These are phyloP conservation scores for Paecilomyces sp. DNA, from an alignment of 2,329 filamentous ascomycete genomes.

Conservation along the genomic window DNA sequence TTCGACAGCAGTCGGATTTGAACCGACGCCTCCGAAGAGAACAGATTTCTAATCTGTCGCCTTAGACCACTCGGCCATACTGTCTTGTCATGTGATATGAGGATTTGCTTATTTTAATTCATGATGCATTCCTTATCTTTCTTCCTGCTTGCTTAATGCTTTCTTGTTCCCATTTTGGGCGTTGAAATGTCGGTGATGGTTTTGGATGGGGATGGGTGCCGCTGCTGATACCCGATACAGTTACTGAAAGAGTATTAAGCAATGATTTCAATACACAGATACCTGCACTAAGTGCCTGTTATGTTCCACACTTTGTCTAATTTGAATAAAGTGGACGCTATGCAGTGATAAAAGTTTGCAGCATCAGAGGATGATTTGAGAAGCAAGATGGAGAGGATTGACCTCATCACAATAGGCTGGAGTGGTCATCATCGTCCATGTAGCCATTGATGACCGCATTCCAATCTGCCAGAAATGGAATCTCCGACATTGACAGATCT, in stretches of 20 bases:
- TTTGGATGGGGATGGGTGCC: too few relatives aligned
- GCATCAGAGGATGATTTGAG: neutral
- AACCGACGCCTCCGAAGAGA: neutral
- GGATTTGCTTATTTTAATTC: neutral
- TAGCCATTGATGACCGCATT: slow-evolving; percentile 10
- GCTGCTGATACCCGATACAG: too few relatives aligned
- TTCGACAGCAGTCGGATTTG: neutral
- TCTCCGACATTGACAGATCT: slow-evolving; percentile 8
- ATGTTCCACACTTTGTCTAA: too few relatives aligned
- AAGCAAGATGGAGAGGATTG: neutral
- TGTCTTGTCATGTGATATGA: neutral
- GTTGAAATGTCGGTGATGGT: too few relatives aligned
- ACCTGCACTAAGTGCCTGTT: too few relatives aligned
- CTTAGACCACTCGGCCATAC: neutral
- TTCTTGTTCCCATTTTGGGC: too few relatives aligned
- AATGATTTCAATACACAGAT: too few relatives aligned
- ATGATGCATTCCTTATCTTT: neutral
- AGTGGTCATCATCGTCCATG: neutral
- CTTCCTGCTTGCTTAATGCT: neutral
- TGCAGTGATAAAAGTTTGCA: neutral
- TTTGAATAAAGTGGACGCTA: too few relatives aligned
- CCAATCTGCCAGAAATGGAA: slow-evolving; percentile 11
- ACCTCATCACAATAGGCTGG: neutral
- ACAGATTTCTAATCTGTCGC: neutral
- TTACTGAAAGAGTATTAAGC: too few relatives aligned